phyloP scores from a whole-genome alignment of 1,139 yeast species.

The Kazachstania sp. region DNA sequence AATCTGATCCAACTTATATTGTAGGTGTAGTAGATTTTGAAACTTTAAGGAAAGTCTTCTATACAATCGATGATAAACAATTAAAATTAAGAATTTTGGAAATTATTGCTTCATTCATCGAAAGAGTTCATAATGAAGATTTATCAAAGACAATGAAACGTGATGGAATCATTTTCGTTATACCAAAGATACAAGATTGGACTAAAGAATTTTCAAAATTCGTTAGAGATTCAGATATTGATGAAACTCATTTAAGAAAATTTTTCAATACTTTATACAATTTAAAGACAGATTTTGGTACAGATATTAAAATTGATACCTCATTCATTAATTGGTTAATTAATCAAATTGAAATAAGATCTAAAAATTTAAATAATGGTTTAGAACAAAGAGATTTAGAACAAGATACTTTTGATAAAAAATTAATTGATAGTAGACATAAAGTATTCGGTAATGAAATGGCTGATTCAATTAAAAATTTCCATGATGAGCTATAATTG shows the following conservation, averaged over 20 bases:
- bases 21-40: constrained; percentile 12
- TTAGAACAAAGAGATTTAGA: constrained; percentile 24
- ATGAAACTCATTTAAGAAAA: constrained; percentile 36
- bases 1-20: constrained; percentile 4
- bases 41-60: constrained; percentile 16
- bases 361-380: constrained; percentile 24
- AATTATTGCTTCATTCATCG: constrained; percentile 12
- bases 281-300: constrained; percentile 23
- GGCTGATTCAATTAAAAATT: constrained; percentile 37
- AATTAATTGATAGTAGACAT: constrained; percentile 55
- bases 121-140: constrained; percentile 8
- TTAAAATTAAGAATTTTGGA: constrained; percentile 26
- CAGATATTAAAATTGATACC: constrained; percentile 24
- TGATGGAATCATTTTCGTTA: not conserved
- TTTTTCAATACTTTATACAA: constrained; percentile 40
- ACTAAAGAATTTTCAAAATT: constrained; percentile 20
- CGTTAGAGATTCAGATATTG: constrained; percentile 24
- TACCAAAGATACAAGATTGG: constrained; percentile 17
- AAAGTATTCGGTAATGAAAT: constrained; percentile 70
- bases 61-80: constrained; percentile 21
- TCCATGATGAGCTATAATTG: constrained; percentile 12
- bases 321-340: constrained; percentile 57
- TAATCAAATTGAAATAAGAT: constrained; percentile 39
- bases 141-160: constrained; percentile 11
- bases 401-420: constrained; percentile 36